Evolutionary conservation across 73 alveolate genomes (phyloP).

Genomic region (Paramecium sexaurelia): DNA sequence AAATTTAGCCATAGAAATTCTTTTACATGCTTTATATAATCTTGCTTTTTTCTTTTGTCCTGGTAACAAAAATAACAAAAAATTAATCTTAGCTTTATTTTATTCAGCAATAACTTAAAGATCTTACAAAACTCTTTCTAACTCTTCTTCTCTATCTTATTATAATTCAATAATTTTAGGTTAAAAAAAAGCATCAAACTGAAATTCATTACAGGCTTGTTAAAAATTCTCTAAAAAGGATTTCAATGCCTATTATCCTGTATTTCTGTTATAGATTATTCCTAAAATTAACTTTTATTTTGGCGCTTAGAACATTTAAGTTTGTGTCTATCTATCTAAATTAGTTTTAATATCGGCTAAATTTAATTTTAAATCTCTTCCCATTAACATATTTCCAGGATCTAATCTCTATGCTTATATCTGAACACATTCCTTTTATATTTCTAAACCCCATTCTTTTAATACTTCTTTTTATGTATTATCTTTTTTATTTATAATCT

Average conservation of each 20-base stretch:
- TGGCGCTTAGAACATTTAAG: constrained; percentile 73
- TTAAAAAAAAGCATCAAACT: background rate
- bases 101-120: background rate
- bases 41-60: constrained; percentile 26
- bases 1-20: background rate
- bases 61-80: background rate
- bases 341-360: constrained; percentile 69
- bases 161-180: background rate
- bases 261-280: background rate
- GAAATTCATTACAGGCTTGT: background rate
- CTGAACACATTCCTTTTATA: constrained; percentile 51
- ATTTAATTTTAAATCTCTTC: constrained; percentile 48
- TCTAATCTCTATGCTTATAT: constrained; percentile 59
- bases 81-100: background rate
- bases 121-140: background rate
- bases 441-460: constrained; percentile 82
- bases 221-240: background rate
- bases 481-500: constrained; percentile 70
- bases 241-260: background rate
- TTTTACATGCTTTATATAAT: background rate
- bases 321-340: constrained; percentile 86
- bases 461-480: constrained; percentile 69
- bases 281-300: background rate
- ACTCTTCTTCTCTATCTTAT: background rate
- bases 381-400: constrained; percentile 79